Evolutionary conservation across 164 flowering plant genomes (phyloP).

Genomic region (Tinospora cordifolia): DNA sequence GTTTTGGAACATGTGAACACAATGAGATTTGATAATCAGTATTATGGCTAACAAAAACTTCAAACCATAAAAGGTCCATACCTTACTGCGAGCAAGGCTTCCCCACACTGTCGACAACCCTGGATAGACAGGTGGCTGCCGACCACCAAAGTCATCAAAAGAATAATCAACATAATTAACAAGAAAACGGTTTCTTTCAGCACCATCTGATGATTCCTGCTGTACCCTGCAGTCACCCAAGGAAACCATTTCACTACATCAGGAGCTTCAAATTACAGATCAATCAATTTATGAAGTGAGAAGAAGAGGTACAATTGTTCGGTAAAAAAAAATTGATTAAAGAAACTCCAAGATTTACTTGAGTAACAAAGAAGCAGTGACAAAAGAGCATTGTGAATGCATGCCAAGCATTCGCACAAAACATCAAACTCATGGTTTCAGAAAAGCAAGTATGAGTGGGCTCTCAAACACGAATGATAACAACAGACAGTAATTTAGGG

Average conservation of each 20-base stretch:
- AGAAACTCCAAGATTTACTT: neutral
- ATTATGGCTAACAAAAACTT: neutral
- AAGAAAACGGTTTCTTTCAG: conserved; percentile 84
- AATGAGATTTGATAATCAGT: neutral
- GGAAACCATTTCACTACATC: neutral
- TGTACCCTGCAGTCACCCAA: conserved; percentile 57
- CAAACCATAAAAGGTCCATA: conserved; percentile 14
- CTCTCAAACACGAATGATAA: too few relatives aligned
- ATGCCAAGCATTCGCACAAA: neutral
- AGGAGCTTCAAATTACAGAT: neutral
- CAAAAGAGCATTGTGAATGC: neutral
- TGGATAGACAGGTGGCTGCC: conserved; percentile 95
- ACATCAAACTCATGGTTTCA: neutral
- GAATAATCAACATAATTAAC: conserved; percentile 93
- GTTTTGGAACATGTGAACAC: neutral
- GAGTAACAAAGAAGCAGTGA: neutral
- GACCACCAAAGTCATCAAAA: conserved; percentile 98
- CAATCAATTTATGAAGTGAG: neutral
- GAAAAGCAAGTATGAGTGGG: too few relatives aligned
- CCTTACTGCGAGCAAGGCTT: conserved; percentile 99
- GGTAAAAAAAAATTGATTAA: too few relatives aligned
- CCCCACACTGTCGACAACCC: conserved; percentile 99
- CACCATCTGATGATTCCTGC: conserved; percentile 95
- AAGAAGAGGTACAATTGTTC: neutral
- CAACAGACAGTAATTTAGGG: too few relatives aligned